phyloP scores from a whole-genome alignment of 495 filamentous ascomycete genomes.

The Corynascus novoguineensis region DNA sequence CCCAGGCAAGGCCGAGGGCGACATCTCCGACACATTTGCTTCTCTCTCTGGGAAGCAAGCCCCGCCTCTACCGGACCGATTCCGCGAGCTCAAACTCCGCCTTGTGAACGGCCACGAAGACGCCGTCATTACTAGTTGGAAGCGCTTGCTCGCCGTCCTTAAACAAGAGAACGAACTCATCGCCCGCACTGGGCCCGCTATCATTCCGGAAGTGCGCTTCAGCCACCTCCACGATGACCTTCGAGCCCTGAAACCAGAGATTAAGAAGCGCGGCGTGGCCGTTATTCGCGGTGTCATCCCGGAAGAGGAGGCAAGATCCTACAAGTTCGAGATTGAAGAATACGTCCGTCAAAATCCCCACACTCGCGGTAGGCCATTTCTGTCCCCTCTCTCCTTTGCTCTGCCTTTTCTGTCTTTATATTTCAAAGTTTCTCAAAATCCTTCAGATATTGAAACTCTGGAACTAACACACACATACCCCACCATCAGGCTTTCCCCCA shows the following conservation, averaged over 20 bases:
- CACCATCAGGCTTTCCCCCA: conserved; percentile 43
- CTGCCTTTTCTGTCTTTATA: not conserved
- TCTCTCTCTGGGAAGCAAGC: conserved; percentile 64
- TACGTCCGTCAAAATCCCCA: conserved; percentile 59
- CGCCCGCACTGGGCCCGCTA: conserved; percentile 25
- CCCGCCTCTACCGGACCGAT: conserved; percentile 63
- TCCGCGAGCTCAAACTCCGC: conserved; percentile 64
- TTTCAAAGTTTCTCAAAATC: not conserved
- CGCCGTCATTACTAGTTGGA: conserved; percentile 60
- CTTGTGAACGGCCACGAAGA: conserved; percentile 61
- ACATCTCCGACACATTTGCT: conserved; percentile 80
- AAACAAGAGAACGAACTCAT: conserved; percentile 49
- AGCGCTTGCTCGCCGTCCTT: conserved; percentile 56
- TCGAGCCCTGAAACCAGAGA: conserved; percentile 38
- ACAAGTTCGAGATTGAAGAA: conserved; percentile 54
- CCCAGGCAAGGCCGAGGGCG: conserved; percentile 48
- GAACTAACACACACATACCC: not conserved
- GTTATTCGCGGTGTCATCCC: conserved; percentile 60
- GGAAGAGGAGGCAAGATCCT: conserved; percentile 51
- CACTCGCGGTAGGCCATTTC: conserved; percentile 38
- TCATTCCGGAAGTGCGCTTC: conserved; percentile 59
- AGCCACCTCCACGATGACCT: conserved; percentile 48
- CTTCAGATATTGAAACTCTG: not conserved
- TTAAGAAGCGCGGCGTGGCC: conserved; percentile 57
- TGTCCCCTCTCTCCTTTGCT: not conserved